Evolutionary conservation across 2,329 filamentous ascomycete species (phyloP).

Genomic region (Fusarium buharicum): DNA sequence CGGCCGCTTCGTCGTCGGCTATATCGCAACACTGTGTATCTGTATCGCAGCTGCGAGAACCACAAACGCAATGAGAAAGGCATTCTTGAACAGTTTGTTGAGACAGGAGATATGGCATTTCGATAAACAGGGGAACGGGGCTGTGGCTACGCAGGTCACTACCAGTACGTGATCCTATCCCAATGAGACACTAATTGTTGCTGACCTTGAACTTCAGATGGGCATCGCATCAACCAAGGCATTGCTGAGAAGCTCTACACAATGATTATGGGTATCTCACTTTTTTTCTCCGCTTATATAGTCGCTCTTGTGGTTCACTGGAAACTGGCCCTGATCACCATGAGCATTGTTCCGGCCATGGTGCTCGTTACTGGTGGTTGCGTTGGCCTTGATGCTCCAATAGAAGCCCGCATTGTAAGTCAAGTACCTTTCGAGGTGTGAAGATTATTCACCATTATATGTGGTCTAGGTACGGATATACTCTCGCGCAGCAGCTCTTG

Average conservation of each 20-base stretch:
- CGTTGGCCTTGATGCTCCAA: background rate
- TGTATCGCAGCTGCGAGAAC: background rate
- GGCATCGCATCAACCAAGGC: conserved; percentile 1
- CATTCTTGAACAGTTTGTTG: background rate
- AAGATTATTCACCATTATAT: background rate
- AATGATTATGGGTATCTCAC: background rate
- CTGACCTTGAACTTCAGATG: background rate
- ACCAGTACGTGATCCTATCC: background rate
- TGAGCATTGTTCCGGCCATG: background rate
- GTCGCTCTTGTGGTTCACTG: background rate
- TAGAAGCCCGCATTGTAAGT: background rate
- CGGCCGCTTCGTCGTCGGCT: background rate
- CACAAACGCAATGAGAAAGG: background rate
- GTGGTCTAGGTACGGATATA: background rate
- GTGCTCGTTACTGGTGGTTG: background rate
- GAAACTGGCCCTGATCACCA: conserved; percentile 1
- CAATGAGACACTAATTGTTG: background rate
- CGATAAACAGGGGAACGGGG: background rate
- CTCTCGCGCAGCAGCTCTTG: background rate
- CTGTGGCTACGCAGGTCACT: background rate
- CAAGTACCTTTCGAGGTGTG: too few species aligned
- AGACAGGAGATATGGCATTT: background rate
- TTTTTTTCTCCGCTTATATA: background rate
- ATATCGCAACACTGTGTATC: background rate
- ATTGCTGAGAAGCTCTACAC: conserved; percentile 1